phyloP scores from a whole-genome alignment of 768 basidiomycete genomes.

The Lactarius akahatsu region DNA sequence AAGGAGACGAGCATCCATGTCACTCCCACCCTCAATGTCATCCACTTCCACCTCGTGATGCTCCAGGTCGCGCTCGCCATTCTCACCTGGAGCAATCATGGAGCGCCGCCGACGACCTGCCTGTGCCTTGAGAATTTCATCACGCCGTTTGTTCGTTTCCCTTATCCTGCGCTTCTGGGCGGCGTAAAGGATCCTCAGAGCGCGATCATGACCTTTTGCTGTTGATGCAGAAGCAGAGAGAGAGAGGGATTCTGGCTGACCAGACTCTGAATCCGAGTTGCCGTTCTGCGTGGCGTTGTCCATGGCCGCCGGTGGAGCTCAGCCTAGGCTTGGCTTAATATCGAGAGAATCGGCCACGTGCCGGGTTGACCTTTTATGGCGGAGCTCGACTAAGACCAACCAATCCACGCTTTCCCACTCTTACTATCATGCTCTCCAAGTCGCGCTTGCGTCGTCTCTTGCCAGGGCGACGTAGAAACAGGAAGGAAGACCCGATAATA shows the following conservation, averaged over 20 bases:
- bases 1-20: constrained; percentile 13
- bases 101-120: constrained; percentile 11
- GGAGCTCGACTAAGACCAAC: neutral
- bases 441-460: constrained; percentile 24
- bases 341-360: constrained; percentile 21
- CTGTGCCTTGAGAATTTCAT: constrained; percentile 28
- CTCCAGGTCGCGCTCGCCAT: constrained; percentile 7
- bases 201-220: constrained; percentile 18
- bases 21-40: constrained; percentile 13
- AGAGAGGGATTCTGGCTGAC: constrained; percentile 23
- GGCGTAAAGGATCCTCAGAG: constrained; percentile 16
- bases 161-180: constrained; percentile 21
- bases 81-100: constrained; percentile 9
- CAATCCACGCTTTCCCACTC: neutral
- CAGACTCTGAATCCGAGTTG: constrained; percentile 27
- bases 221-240: constrained; percentile 26
- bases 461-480: constrained; percentile 20
- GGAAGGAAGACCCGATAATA: constrained; percentile 18
- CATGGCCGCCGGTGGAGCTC: constrained; percentile 4
- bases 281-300: neutral
- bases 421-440: constrained; percentile 12
- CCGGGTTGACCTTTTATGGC: constrained; percentile 7
- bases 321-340: constrained; percentile 17
- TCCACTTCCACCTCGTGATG: constrained; percentile 15
- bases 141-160: constrained; percentile 24